phyloP scores from a whole-genome alignment of 2,329 filamentous ascomycete genomes.

The Lasiodiplodia sp. region DNA sequence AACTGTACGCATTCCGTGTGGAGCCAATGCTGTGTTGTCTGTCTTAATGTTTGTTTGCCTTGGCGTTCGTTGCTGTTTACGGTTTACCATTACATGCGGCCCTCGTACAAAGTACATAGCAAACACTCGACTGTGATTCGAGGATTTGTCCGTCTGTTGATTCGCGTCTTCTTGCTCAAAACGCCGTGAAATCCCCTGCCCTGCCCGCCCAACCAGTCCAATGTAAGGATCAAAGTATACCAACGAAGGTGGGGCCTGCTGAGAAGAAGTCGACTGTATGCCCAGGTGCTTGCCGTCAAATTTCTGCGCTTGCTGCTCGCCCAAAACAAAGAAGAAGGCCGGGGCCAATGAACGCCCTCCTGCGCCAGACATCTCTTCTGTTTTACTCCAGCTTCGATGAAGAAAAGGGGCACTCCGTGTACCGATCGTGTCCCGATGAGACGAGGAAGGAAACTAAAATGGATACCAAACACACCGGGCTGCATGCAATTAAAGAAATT shows the following conservation, averaged over 20 bases:
- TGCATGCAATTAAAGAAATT: conserved; percentile 25
- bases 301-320: conserved; percentile 25
- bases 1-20: background rate
- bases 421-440: conserved; percentile 6
- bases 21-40: conserved; percentile 4
- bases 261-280: conserved; percentile 14
- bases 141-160: conserved; percentile 14
- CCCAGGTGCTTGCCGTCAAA: conserved; percentile 22
- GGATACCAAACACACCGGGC: conserved; percentile 27
- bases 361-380: conserved; percentile 26
- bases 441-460: conserved; percentile 20
- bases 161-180: conserved; percentile 6
- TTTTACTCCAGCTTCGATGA: conserved; percentile 24
- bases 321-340: conserved; percentile 10
- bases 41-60: conserved; percentile 26
- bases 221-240: conserved; percentile 3
- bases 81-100: conserved; percentile 24
- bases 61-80: conserved; percentile 23
- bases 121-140: conserved; percentile 16
- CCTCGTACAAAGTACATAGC: conserved; percentile 28
- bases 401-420: background rate
- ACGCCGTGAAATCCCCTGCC: conserved; percentile 17
- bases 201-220: conserved; percentile 4
- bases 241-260: conserved; percentile 4
- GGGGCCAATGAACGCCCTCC: conserved; percentile 21